These are phyloP conservation scores for Mortierella sp. DNA, from an alignment of 371 early-diverging fungal species.

Conservation along the genomic window DNA sequence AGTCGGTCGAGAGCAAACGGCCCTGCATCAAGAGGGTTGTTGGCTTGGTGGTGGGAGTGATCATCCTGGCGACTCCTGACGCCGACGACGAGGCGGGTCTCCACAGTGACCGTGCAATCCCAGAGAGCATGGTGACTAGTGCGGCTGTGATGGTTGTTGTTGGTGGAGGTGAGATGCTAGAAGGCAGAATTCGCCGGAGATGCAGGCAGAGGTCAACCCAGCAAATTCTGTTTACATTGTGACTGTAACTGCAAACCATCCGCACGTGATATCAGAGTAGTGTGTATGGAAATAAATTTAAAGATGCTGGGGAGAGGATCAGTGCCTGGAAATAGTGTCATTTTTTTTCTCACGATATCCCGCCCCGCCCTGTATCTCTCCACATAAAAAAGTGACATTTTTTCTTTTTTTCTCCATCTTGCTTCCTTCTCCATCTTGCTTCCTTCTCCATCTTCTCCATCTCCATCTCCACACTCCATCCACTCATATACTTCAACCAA, in stretches of 20 bases:
- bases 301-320: background rate
- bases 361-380: background rate
- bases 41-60: slow-evolving; percentile 20
- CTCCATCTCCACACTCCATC: slow-evolving; percentile 22
- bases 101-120: slow-evolving; percentile 49
- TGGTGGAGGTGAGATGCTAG: slow-evolving; percentile 2
- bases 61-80: slow-evolving; percentile 27
- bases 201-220: background rate
- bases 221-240: background rate
- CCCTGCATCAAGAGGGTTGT: slow-evolving; percentile 14
- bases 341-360: background rate
- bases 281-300: background rate
- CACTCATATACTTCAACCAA: background rate
- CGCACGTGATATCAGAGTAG: background rate
- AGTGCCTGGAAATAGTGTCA: background rate
- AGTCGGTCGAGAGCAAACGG: slow-evolving; percentile 13
- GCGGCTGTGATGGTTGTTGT: slow-evolving; percentile 1
- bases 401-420: background rate
- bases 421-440: no score
- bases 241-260: background rate
- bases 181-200: slow-evolving; percentile 4
- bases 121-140: slow-evolving; percentile 36
- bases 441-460: slow-evolving; percentile 11
- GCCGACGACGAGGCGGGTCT: slow-evolving; percentile 30
- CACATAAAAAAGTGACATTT: background rate